A percentile compares a stretch with the other conserved stretches of the same genome.
Conservation (phyloP, 2,329 filamentous ascomycete genomes). For the Fusarium begoniae region DNA sequence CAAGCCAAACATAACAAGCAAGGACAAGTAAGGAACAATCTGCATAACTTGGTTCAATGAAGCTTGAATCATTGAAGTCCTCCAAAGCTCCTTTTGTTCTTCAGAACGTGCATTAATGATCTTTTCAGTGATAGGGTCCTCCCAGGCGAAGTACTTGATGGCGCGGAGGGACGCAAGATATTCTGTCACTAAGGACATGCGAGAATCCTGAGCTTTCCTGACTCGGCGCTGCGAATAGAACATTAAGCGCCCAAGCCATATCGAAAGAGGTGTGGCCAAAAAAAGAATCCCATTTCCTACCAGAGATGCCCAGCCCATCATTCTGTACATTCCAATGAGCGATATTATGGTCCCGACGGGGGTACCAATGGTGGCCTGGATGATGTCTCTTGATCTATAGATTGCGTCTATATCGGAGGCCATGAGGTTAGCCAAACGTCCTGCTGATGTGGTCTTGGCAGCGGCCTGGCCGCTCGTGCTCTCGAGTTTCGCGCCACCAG, state of each 20-base stretch:
- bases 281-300: constrained; percentile 61
- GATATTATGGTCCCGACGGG: constrained; percentile 59
- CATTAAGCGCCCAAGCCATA: constrained; percentile 60
- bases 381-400: constrained; percentile 60
- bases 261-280: constrained; percentile 59
- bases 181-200: constrained; percentile 66
- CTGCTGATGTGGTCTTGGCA: constrained; percentile 55
- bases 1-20: constrained; percentile 64
- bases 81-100: constrained; percentile 66
- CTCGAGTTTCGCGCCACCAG: constrained; percentile 38
- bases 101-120: constrained; percentile 59
- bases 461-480: constrained; percentile 41
- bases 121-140: constrained; percentile 60
- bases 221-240: constrained; percentile 60
- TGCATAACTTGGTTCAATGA: constrained; percentile 60
- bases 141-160: constrained; percentile 71
- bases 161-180: constrained; percentile 66
- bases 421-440: constrained; percentile 65
- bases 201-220: constrained; percentile 63
- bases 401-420: constrained; percentile 67
- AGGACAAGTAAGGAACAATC: constrained; percentile 60
- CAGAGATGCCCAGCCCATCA: constrained; percentile 65
- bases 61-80: constrained; percentile 58
- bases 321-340: constrained; percentile 61
- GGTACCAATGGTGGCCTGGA: constrained; percentile 57